A percentile compares a stretch with the other conserved stretches of the same genome.
These are phyloP conservation scores for Globisporangium nodosum DNA, from an alignment of 352 stramenopile species.

Conservation along the genomic window DNA sequence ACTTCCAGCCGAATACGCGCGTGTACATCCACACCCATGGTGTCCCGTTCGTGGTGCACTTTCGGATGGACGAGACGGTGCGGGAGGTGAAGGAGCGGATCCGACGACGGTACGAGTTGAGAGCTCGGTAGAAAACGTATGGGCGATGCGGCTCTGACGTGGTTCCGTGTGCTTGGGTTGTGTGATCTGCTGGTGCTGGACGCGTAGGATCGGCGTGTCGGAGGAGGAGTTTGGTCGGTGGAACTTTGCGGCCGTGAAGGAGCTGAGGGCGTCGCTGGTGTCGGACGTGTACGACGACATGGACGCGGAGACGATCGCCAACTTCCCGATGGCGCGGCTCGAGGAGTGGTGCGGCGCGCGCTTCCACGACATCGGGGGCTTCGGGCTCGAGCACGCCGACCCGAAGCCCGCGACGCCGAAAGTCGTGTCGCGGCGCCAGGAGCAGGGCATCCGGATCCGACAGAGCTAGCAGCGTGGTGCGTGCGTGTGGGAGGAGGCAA, in stretches of 20 bases:
- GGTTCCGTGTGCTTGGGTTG: not conserved
- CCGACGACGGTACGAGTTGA: slow-evolving; percentile 36
- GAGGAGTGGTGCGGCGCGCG: slow-evolving; percentile 50
- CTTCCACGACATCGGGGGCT: slow-evolving; percentile 43
- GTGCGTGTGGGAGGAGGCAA: too few relatives aligned
- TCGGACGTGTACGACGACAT: slow-evolving; percentile 55
- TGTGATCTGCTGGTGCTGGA: slow-evolving; percentile 7
- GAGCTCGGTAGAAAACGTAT: too few relatives aligned
- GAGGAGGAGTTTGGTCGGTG: slow-evolving; percentile 62
- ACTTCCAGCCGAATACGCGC: slow-evolving; percentile 45
- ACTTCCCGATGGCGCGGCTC: slow-evolving; percentile 52
- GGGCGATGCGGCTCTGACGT: not conserved
- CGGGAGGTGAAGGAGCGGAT: slow-evolving; percentile 66
- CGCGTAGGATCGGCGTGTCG: slow-evolving; percentile 57
- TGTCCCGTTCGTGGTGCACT: slow-evolving; percentile 61
- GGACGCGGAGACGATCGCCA: slow-evolving; percentile 42
- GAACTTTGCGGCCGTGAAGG: slow-evolving; percentile 71
- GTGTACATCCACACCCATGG: slow-evolving; percentile 75
- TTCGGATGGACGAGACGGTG: slow-evolving; percentile 60
- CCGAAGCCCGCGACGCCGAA: slow-evolving; percentile 29
- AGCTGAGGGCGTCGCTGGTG: slow-evolving; percentile 63
- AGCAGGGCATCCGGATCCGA: slow-evolving; percentile 83
- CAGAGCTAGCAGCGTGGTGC: slow-evolving; percentile 28
- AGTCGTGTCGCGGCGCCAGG: slow-evolving; percentile 38
- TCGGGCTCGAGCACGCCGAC: slow-evolving; percentile 76